phyloP scores from a whole-genome alignment of 805 yeast genomes.

The Ogataea kodamae region DNA sequence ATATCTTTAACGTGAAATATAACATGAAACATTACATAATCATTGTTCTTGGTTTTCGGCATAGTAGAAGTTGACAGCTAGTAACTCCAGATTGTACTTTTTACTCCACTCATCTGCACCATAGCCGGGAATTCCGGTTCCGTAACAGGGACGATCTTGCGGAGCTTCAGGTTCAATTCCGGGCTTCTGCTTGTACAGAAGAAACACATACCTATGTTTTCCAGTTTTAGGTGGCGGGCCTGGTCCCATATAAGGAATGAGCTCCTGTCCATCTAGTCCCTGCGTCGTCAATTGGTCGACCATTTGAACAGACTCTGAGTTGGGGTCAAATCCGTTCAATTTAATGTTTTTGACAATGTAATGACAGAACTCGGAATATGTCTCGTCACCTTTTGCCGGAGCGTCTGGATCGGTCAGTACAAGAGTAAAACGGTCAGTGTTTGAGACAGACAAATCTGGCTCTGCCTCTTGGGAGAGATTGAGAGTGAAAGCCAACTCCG shows the following conservation, averaged over 20 bases:
- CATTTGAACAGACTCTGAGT: constrained; percentile 21
- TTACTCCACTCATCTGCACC: constrained; percentile 76
- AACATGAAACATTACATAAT: constrained; percentile 3
- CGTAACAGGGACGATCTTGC: constrained; percentile 72
- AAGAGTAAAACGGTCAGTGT: constrained; percentile 60
- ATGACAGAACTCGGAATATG: constrained; percentile 87
- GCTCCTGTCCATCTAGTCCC: constrained; percentile 38
- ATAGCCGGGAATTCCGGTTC: constrained; percentile 73
- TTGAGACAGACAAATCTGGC: constrained; percentile 40
- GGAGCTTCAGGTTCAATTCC: constrained; percentile 39
- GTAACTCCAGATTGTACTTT: constrained; percentile 57
- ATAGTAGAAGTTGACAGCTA: constrained; percentile 77
- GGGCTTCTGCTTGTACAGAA: constrained; percentile 66
- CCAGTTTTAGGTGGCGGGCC: constrained; percentile 90
- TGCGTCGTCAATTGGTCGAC: constrained; percentile 35
- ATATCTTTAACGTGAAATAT: too few species aligned
- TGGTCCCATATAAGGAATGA: constrained; percentile 71
- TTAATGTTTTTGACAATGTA: constrained; percentile 58
- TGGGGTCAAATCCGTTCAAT: constrained; percentile 37
- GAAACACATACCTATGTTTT: constrained; percentile 79
- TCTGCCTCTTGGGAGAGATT: constrained; percentile 27
- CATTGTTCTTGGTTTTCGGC: constrained; percentile 55
- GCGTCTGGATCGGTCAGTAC: constrained; percentile 94
- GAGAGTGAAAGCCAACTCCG: constrained; percentile 64
- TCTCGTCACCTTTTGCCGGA: constrained; percentile 75